Evolutionary conservation across 2,329 filamentous ascomycete species (phyloP), one percentile per base, ranked within the genome.

Genomic region (Periconia macrospinosa): DNA sequence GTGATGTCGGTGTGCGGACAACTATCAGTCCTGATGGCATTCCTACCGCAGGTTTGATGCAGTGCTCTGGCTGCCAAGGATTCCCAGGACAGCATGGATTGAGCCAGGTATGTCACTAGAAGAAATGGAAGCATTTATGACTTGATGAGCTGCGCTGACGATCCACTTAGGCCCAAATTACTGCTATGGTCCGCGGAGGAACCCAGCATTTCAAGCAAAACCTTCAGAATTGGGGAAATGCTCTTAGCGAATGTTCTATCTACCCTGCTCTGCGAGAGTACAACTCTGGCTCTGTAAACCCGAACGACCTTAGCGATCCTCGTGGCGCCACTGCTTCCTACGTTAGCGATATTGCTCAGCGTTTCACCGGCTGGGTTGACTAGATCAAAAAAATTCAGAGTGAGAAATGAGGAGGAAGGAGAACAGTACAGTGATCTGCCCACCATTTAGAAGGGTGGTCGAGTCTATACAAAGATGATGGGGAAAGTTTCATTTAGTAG

Each of bases 211-310:
- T 53, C 52, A 55, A 56, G 50, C n/a, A 8, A 3, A 58, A 58
- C 48, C 42, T 60, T 37, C 30, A 46, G 19, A 27, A 54, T 44
- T 50, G 27, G 18, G 55, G 52, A 6, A 47, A 60, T 27, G 27
- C 48, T 17, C 47, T 47, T 37, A 49, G 30, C 20, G 19, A 35
- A 14, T 20, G 37, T 17, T 54, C 55, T 2, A 56, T 60, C 18
- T 60, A 52, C 33, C 50, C 50, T 20, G 58, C 58, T 47, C 42
- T 60, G 8, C 45, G 58, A 5, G 55, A 56, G 41, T 60, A 58
- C 30, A 60, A 60, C 41, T 56, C 53, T 44, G 58, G 56, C 13
- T 42, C 18, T 19, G 53, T 56, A 13, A 53, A 60, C 35, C 51
- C 53, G 41, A 50, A 49, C 14, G 42, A 60, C 40, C 50, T 60